Percentiles rank a stretch among this genome's conserved stretches.
These are phyloP conservation scores for Saccharomycopsis guyanensis DNA, from an alignment of 805 yeast genomes.

Conservation along the genomic window DNA sequence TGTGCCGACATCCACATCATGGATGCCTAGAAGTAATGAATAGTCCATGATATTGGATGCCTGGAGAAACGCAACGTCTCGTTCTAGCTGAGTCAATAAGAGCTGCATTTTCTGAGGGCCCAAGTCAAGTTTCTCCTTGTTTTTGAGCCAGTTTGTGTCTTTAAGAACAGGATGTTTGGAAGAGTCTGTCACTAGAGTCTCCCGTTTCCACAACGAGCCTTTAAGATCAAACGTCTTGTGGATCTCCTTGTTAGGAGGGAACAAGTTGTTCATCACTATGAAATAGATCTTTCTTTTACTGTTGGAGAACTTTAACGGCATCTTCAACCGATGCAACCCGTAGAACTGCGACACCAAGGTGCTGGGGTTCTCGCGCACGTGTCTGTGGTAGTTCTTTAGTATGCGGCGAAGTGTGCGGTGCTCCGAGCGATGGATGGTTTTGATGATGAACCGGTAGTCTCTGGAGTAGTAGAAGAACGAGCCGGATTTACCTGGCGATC, in stretches of 20 bases:
- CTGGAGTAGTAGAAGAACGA: constrained; percentile 92
- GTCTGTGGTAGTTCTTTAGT: constrained; percentile 68
- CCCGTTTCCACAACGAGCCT: constrained; percentile 84
- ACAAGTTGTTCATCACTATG: constrained; percentile 91
- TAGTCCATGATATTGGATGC: constrained; percentile 90
- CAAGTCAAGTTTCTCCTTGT: constrained; percentile 53
- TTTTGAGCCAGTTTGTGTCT: constrained; percentile 82
- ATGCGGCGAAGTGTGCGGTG: constrained; percentile 74
- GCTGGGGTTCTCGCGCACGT: constrained; percentile 76
- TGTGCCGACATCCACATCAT: constrained; percentile 23
- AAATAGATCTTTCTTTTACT: constrained; percentile 74
- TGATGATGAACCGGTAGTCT: constrained; percentile 89
- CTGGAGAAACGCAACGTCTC: constrained; percentile 68
- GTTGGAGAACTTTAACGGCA: constrained; percentile 54
- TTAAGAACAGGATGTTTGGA: constrained; percentile 50
- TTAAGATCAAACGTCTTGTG: constrained; percentile 84
- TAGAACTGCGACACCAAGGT: constrained; percentile 92
- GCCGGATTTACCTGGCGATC: constrained; percentile 96
- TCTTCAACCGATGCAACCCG: constrained; percentile 88
- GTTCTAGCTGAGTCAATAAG: constrained; percentile 61
- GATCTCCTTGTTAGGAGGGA: constrained; percentile 87
- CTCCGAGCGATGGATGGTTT: constrained; percentile 90
- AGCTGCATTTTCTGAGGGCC: constrained; percentile 61
- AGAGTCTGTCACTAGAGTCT: constrained; percentile 32
- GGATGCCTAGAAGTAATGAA: constrained; percentile 81